Evolutionary conservation across 805 yeast genomes (phyloP), one percentile per base, ranked within the genome.

Genomic region (Yarrowia deformans): DNA sequence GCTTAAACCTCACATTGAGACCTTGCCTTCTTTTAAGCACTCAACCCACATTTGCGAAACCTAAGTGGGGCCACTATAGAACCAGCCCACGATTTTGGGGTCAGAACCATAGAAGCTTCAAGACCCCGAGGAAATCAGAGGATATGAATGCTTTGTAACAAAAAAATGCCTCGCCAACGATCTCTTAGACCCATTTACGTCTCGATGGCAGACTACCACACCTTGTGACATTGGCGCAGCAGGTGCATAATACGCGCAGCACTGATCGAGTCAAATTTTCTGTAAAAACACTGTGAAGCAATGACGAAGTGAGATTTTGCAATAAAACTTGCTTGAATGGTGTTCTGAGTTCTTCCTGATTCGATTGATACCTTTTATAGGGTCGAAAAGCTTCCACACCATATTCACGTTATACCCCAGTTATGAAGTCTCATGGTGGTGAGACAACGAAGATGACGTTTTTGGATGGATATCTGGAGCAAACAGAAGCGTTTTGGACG

Each of bases 141-240:
- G 23, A n/a, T 3, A 16, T 4, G 1, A 10, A n/a, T 4, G 9
- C 12, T 12, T 29, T 14, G 35, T 12, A 14, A 29, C 32, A 29
- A 5, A 18, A 54, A 54, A 35, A 52, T 35, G 9, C 43, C 58
- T 34, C 58, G 42, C 32, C 16, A 18, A 19, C 35, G 34, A 9
- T 35, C 32, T 14, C 32, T 37, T 39, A 39, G 60, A 39, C 19
- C 32, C 45, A 4, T 37, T 54, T 39, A 45, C 45, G 45, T 19
- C 58, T 54, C 10, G 45, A 10, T 19, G 19, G 39, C 23, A 54
- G 60, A 14, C 60, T 54, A 37, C 60, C 35, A 45, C 60, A 37
- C 60, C 60, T 54, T 54, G 60, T 54, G 60, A 54, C 60, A 54
- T 35, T 35, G 60, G 60, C 60, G 60, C 60, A 54, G 60, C 60